Evolutionary conservation across 768 basidiomycete genomes (phyloP).

Genomic region (Collybia mongolica): DNA sequence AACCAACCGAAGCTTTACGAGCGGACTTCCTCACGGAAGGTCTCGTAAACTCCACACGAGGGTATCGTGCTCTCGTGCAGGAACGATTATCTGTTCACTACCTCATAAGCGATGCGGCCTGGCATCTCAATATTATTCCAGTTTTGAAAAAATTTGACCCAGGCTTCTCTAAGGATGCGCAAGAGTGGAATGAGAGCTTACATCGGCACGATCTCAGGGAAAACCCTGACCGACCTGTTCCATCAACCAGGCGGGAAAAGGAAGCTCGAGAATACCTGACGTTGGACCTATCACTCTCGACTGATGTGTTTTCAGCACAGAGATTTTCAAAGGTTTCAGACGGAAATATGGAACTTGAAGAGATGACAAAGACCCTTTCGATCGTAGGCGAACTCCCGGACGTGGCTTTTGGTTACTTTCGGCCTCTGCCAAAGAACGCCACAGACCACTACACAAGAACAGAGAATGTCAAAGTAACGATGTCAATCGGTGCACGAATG

Average conservation of each 20-base stretch:
- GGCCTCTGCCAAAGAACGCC: constrained; percentile 36
- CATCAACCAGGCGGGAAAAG: constrained; percentile 45
- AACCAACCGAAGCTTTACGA: constrained; percentile 39
- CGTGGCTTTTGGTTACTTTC: constrained; percentile 61
- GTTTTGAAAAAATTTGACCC: constrained; percentile 43
- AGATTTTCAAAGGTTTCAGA: constrained; percentile 29
- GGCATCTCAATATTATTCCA: constrained; percentile 51
- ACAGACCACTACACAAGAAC: constrained; percentile 20
- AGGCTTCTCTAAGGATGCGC: constrained; percentile 31
- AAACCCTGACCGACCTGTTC: constrained; percentile 32
- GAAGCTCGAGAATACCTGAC: constrained; percentile 61
- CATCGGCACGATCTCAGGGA: constrained; percentile 40
- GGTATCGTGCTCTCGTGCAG: constrained; percentile 50
- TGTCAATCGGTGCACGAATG: constrained; percentile 56
- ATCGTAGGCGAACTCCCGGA: constrained; percentile 55
- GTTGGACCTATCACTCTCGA: constrained; percentile 61
- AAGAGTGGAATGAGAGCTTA: constrained; percentile 36
- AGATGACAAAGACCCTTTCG: constrained; percentile 60
- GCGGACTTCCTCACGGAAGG: constrained; percentile 61
- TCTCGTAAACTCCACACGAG: constrained; percentile 48
- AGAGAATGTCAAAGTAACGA: constrained; percentile 18
- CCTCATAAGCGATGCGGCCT: constrained; percentile 41
- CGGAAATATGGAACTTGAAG: constrained; percentile 40
- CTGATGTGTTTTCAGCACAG: constrained; percentile 51
- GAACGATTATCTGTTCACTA: constrained; percentile 41